These are phyloP conservation scores for Sporisorium graminicola DNA, from an alignment of 1,284 basidiomycete species.

Conservation along the genomic window DNA sequence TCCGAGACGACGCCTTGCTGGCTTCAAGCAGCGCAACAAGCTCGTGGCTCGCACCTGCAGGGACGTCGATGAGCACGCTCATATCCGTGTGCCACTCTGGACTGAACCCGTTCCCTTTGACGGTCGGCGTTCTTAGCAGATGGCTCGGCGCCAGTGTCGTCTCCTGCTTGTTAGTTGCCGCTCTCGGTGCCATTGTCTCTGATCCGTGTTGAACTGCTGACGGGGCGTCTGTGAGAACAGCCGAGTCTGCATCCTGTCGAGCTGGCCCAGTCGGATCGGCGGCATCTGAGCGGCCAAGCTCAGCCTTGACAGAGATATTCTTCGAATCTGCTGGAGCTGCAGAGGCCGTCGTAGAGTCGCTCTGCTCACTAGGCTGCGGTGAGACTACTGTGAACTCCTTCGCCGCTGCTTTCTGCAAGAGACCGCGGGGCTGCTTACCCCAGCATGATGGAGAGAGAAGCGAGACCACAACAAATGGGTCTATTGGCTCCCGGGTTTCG, in stretches of 20 bases:
- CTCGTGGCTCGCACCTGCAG: slow-evolving; percentile 44
- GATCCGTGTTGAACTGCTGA: neutral
- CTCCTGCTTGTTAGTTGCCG: neutral
- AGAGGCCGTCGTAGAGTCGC: neutral
- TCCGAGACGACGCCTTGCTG: slow-evolving; percentile 5
- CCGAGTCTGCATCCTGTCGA: neutral
- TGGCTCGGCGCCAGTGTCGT: slow-evolving; percentile 11
- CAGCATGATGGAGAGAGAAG: slow-evolving; percentile 53
- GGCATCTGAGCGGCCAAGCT: neutral
- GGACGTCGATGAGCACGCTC: slow-evolving; percentile 57
- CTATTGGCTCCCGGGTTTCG: slow-evolving; percentile 49
- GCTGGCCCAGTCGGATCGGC: neutral
- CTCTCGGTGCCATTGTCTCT: neutral
- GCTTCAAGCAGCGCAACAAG: slow-evolving; percentile 28
- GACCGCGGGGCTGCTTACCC: slow-evolving; percentile 52
- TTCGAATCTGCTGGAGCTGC: neutral
- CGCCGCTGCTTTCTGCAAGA: slow-evolving; percentile 22
- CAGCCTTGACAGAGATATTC: neutral
- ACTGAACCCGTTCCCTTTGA: slow-evolving; percentile 64
- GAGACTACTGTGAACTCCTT: neutral
- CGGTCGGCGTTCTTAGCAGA: slow-evolving; percentile 42
- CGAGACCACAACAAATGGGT: slow-evolving; percentile 59
- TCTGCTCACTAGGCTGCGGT: neutral
- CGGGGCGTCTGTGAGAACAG: neutral
- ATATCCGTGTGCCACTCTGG: slow-evolving; percentile 62